These are phyloP conservation scores for Candolleomyces eurysporus DNA, from an alignment of 768 basidiomycete species.

Conservation along the genomic window DNA sequence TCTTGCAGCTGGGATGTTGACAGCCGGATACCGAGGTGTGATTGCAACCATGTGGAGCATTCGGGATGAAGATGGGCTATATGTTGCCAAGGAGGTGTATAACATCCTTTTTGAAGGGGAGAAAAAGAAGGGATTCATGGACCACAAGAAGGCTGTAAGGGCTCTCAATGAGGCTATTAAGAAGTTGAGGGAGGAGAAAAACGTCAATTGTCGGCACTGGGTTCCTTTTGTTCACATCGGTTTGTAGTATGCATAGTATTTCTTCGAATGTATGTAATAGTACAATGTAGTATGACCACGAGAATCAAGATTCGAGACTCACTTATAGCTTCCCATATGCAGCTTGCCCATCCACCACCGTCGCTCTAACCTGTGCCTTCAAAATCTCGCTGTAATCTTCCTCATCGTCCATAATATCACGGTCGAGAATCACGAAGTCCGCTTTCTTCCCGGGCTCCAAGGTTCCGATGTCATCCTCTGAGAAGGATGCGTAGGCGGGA, in stretches of 20 bases:
- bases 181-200: not conserved
- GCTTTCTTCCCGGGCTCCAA: conserved; percentile 79
- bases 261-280: not conserved
- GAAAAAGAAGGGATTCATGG: not conserved
- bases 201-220: conserved; percentile 1
- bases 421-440: conserved; percentile 79
- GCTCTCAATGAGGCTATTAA: not conserved
- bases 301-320: conserved; percentile 36
- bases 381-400: conserved; percentile 49
- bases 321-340: conserved; percentile 38
- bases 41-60: conserved; percentile 15
- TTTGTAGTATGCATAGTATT: not conserved
- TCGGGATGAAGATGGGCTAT: conserved; percentile 1
- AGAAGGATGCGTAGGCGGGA: conserved; percentile 85
- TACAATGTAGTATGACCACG: conserved; percentile 33
- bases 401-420: conserved; percentile 74
- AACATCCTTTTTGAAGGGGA: not conserved
- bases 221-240: conserved; percentile 12
- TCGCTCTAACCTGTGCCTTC: conserved; percentile 64
- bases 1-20: conserved; percentile 13
- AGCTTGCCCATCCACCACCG: conserved; percentile 70
- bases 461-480: conserved; percentile 68
- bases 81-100: conserved; percentile 8
- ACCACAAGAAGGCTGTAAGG: not conserved
- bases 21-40: conserved; percentile 8